These are phyloP conservation scores for Urtica urens DNA, from an alignment of 306 rosid genomes.

Conservation along the genomic window DNA sequence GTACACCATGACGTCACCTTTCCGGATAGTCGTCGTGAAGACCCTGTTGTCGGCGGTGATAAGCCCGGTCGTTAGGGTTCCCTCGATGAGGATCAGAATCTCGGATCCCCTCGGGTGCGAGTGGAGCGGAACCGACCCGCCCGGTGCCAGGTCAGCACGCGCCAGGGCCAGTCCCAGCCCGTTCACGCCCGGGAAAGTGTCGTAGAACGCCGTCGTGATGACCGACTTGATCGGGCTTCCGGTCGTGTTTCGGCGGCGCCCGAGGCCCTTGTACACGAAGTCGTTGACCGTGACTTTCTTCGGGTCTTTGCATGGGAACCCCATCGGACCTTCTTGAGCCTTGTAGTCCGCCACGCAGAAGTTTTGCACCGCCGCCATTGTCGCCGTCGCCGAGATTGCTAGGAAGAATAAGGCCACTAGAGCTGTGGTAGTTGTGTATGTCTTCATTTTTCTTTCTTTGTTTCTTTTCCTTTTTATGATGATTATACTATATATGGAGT, in stretches of 20 bases:
- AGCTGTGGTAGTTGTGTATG: no score
- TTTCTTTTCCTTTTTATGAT: no score
- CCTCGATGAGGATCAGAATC: conserved; percentile 19
- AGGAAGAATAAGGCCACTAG: no score
- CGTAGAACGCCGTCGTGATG: background rate
- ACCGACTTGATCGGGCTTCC: background rate
- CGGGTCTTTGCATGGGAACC: conserved; percentile 33
- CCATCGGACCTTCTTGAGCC: no score
- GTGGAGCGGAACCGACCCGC: conserved; percentile 7
- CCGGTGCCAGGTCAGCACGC: conserved; percentile 14
- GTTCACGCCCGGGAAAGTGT: conserved; percentile 5
- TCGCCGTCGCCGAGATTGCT: no score
- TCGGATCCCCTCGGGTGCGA: conserved; percentile 2
- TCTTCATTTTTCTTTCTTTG: no score
- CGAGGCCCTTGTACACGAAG: conserved; percentile 14
- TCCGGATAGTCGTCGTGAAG: background rate
- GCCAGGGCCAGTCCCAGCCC: background rate
- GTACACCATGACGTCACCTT: conserved; percentile 8
- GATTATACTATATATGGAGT: no score
- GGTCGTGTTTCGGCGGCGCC: background rate
- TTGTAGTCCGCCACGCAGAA: no score
- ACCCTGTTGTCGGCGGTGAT: conserved; percentile 9
- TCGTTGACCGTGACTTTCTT: conserved; percentile 3
- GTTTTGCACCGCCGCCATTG: no score
- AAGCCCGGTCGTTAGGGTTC: conserved; percentile 22